Percentiles rank a stretch among this genome's conserved stretches.
Evolutionary conservation across 129 eudicot genomes (phyloP).

Genomic region (Helianthus tuberosus): DNA sequence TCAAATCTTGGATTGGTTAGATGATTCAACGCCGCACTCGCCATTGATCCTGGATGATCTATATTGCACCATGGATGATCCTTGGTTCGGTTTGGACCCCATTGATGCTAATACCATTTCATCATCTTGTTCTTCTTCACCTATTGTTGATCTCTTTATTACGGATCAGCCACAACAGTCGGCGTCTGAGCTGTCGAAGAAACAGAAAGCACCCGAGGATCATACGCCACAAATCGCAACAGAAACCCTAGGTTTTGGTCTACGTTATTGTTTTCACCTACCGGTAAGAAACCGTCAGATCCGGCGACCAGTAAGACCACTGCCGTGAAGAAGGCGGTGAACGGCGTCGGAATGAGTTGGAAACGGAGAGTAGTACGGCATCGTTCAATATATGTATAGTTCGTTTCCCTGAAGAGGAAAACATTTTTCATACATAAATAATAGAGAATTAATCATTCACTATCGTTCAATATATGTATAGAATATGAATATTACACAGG

Average conservation of each 20-base stretch:
- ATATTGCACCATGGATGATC: conserved; percentile 41
- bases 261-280: conserved; percentile 47
- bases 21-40: conserved; percentile 48
- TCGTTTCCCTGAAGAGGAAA: too few relatives aligned
- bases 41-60: conserved; percentile 66
- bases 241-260: conserved; percentile 66
- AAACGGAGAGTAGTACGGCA: conserved; percentile 48
- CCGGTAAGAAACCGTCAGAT: conserved; percentile 33
- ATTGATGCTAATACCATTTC: conserved; percentile 35
- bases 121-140: conserved; percentile 37
- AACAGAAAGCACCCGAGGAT: conserved; percentile 48
- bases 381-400: too few relatives aligned
- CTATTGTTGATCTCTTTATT: neutral
- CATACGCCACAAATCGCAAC: conserved; percentile 25
- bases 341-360: conserved; percentile 43
- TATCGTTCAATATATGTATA: too few relatives aligned
- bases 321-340: conserved; percentile 40
- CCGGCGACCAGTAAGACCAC: neutral
- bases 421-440: too few relatives aligned
- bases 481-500: too few relatives aligned
- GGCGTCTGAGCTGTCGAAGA: conserved; percentile 46
- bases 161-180: conserved; percentile 31
- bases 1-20: conserved; percentile 63
- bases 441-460: too few relatives aligned
- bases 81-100: conserved; percentile 56